Conservation (phyloP, 2,329 filamentous ascomycete species). For the Diplodia intermedia region DNA sequence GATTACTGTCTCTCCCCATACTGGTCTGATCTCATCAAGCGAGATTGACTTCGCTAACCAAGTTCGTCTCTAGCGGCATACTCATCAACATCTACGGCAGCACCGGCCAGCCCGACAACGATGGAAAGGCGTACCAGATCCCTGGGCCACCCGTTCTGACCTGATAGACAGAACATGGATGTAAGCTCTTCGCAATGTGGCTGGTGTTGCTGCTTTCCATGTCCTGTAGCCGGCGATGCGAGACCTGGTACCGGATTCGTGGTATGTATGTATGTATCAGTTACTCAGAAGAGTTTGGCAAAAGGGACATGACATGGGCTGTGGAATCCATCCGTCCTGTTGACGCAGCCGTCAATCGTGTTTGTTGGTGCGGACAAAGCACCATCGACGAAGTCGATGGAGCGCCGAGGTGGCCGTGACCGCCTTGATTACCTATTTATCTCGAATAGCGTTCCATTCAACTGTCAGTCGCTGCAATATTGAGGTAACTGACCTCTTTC, state of each 20-base stretch:
- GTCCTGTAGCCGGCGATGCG: neutral
- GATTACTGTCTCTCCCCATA: neutral
- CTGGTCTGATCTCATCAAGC: neutral
- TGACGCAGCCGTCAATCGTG: neutral
- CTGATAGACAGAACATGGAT: conserved; percentile 33
- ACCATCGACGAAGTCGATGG: neutral
- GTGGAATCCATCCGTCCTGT: neutral
- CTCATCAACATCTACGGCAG: conserved; percentile 37
- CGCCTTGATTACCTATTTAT: too few species aligned
- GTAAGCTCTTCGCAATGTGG: too few species aligned
- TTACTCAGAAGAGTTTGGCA: neutral
- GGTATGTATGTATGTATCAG: neutral
- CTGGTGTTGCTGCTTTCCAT: neutral
- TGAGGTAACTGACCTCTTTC: too few species aligned
- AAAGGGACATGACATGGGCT: neutral
- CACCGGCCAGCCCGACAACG: conserved; percentile 35
- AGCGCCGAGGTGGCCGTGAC: too few species aligned
- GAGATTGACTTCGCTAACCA: conserved; percentile 5
- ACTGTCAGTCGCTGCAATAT: too few species aligned
- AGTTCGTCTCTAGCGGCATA: conserved; percentile 34
- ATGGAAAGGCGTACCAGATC: conserved; percentile 37
- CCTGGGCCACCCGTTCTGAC: conserved; percentile 36
- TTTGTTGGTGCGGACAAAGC: neutral
- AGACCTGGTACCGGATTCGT: neutral
- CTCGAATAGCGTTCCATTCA: too few species aligned